Evolutionary conservation across 345 rosid genomes (phyloP), one percentile per base, ranked within the genome.

Genomic region (Ceriops tagal): DNA sequence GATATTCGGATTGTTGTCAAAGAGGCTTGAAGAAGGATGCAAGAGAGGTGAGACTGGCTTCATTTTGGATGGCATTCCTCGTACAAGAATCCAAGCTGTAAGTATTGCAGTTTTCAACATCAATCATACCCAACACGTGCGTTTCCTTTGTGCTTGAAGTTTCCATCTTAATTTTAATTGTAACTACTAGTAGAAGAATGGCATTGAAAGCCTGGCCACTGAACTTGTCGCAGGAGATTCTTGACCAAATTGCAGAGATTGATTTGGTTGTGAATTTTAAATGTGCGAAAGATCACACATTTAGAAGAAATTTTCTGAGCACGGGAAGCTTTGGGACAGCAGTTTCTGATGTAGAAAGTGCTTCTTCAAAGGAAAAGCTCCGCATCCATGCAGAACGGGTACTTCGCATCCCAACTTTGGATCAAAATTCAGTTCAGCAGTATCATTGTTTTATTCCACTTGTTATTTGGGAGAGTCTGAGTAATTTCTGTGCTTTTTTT

Each of bases 11-110:
- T 68, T 95, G 73, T 73, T 95, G 64, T 87, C 98, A 26, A 89
- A 83, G 88, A 84, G 98, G 82, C 85, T 91, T 62, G 93, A 95
- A 69, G 91, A 95, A 75, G 96, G 93, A 32, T 95, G 85, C 75
- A 61, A 37, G 30, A 83, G 69, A 43, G 99, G 99, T 16, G 97
- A 95, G 80, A 86, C 77, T 19, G 99, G 99, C 61, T 95, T 95
- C 83, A 88, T 95, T 76, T 87, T 95, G 35, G 97, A 95, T 69
- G 97, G 99, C 6, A 82, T 95, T 78, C 99, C 99, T 57, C 90
- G 92, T 28, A 88, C 96, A 20, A 84, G 85, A 71, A 27, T 75
- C 49, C 99, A 95, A 77, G 98, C 97, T 3, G 80, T 77, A 69
- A 59, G 77, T 68, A 19, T 70, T 22, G 8, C n/a, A 13, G 47